These are phyloP conservation scores for Pecoramyces ruminantium DNA, from an alignment of 192 early-diverging fungal species.

Conservation along the genomic window DNA sequence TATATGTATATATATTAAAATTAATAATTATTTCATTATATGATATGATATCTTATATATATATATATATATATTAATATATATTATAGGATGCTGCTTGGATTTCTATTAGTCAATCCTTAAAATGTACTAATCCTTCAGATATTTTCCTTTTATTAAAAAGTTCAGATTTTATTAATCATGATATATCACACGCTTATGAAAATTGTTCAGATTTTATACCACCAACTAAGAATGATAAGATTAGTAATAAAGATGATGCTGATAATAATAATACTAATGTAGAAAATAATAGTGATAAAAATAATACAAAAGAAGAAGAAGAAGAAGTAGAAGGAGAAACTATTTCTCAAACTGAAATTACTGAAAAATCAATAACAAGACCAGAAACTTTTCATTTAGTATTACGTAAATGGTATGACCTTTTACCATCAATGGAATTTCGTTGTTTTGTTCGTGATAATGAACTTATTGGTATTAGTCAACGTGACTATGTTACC, in stretches of 20 bases:
- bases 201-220: conserved; percentile 33
- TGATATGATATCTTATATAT: conserved; percentile 4
- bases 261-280: not conserved
- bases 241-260: not conserved
- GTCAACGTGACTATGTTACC: conserved; percentile 66
- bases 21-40: no score
- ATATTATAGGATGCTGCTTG: conserved; percentile 60
- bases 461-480: conserved; percentile 56
- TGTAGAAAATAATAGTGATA: not conserved
- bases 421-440: conserved; percentile 78
- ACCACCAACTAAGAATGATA: not conserved
- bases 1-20: no score
- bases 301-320: conserved; percentile 6
- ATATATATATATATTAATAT: not conserved
- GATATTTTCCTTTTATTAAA: conserved; percentile 86
- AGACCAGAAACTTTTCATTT: conserved; percentile 37
- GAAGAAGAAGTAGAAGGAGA: not conserved
- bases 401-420: conserved; percentile 79
- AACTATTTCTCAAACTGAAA: not conserved
- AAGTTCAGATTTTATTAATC: conserved; percentile 72
- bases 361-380: not conserved
- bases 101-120: conserved; percentile 62
- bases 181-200: conserved; percentile 63
- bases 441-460: conserved; percentile 86
- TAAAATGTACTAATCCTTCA: conserved; percentile 53